Percentiles rank a stretch among this genome's conserved stretches.
phyloP scores from a whole-genome alignment of 2,329 filamentous ascomycete genomes.

The Fusarium sp. region DNA sequence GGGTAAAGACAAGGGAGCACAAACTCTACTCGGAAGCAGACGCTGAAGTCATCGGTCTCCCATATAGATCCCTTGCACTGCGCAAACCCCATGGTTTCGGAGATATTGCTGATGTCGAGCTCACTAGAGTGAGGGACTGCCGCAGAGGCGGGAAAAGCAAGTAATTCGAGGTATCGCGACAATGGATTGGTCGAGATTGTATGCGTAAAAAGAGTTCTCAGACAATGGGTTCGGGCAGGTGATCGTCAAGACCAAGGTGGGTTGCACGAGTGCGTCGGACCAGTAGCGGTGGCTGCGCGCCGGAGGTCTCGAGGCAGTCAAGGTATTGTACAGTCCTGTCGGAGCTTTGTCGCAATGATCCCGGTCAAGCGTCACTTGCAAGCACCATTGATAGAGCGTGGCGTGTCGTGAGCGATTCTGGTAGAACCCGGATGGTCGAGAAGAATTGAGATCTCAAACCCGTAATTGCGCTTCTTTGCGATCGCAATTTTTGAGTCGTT shows the following conservation, averaged over 20 bases:
- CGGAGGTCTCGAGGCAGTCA: slow-evolving; percentile 14
- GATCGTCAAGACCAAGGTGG: slow-evolving; percentile 23
- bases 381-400: slow-evolving; percentile 27
- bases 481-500: background rate
- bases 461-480: slow-evolving; percentile 3
- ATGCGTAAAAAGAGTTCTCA: slow-evolving; percentile 1
- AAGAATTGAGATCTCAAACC: background rate
- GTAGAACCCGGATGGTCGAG: slow-evolving; percentile 22
- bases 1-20: slow-evolving; percentile 49
- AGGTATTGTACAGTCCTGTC: slow-evolving; percentile 12
- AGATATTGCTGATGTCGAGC: slow-evolving; percentile 24
- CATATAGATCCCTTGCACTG: slow-evolving; percentile 70
- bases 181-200: slow-evolving; percentile 10
- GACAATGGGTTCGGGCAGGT: slow-evolving; percentile 7
- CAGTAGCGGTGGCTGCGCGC: slow-evolving; percentile 33
- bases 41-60: slow-evolving; percentile 72
- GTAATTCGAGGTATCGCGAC: slow-evolving; percentile 19
- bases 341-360: slow-evolving; percentile 33
- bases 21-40: slow-evolving; percentile 76
- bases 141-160: slow-evolving; percentile 16
- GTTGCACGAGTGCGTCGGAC: slow-evolving; percentile 34
- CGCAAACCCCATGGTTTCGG: slow-evolving; percentile 60
- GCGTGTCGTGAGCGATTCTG: background rate
- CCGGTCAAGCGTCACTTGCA: slow-evolving; percentile 25
- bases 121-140: slow-evolving; percentile 29